Evolutionary conservation across 768 basidiomycete species (phyloP).

Genomic region (Psilocybe azurescens): DNA sequence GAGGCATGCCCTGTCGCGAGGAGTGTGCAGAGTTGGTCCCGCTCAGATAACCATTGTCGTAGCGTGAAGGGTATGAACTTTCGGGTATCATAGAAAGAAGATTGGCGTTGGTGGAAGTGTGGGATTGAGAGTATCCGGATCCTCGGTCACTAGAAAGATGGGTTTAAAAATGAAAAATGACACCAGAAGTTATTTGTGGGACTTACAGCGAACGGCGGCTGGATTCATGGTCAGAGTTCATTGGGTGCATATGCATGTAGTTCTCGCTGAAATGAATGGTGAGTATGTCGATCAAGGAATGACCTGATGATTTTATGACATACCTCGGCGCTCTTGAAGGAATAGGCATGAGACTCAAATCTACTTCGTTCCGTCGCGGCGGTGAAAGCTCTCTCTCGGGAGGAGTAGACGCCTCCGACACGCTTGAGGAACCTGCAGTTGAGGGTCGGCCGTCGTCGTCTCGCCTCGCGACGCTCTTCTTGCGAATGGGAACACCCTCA

Average conservation of each 20-base stretch:
- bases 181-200: background rate
- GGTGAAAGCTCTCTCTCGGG: conserved; percentile 73
- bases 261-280: conserved; percentile 40
- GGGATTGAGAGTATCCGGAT: conserved; percentile 51
- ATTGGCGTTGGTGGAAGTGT: conserved; percentile 40
- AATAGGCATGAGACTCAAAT: conserved; percentile 46
- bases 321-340: conserved; percentile 47
- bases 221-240: conserved; percentile 49
- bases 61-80: conserved; percentile 54
- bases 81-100: conserved; percentile 66
- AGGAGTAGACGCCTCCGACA: conserved; percentile 76
- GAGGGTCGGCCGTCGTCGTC: conserved; percentile 73
- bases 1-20: conserved; percentile 45
- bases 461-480: conserved; percentile 63
- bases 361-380: conserved; percentile 53
- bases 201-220: conserved; percentile 55
- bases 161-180: conserved; percentile 15
- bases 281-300: conserved; percentile 11
- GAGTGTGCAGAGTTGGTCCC: conserved; percentile 33
- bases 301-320: conserved; percentile 24
- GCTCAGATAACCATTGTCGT: conserved; percentile 54
- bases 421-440: conserved; percentile 75
- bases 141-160: conserved; percentile 40
- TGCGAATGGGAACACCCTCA: conserved; percentile 74
- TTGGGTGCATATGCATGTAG: conserved; percentile 48